phyloP scores from a whole-genome alignment of 2,329 filamentous ascomycete species.

The Cladophialophora yegresii region DNA sequence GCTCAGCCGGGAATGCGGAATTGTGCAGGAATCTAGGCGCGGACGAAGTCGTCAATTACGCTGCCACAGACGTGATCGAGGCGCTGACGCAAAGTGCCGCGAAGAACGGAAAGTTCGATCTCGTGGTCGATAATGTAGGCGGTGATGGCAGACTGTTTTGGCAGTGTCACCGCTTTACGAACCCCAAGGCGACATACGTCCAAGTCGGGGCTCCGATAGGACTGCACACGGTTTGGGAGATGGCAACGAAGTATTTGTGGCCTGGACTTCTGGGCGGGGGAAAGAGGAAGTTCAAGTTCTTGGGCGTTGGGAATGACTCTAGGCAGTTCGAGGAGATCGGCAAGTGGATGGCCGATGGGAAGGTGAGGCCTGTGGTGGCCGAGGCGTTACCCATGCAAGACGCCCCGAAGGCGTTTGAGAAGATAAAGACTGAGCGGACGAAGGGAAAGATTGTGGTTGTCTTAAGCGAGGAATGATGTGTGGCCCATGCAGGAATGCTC shows the following conservation, averaged over 20 bases:
- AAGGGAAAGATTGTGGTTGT: conserved; percentile 62
- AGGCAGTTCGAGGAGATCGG: conserved; percentile 55
- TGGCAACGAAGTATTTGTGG: conserved; percentile 46
- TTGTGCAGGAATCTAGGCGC: conserved; percentile 62
- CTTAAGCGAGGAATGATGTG: conserved; percentile 26
- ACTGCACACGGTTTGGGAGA: conserved; percentile 5
- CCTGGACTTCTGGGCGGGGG: conserved; percentile 57
- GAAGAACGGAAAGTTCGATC: conserved; percentile 47
- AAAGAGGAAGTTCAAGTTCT: conserved; percentile 42
- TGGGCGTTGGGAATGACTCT: conserved; percentile 43
- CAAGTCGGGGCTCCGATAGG: conserved; percentile 50
- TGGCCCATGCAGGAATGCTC: neutral
- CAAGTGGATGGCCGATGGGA: conserved; percentile 60
- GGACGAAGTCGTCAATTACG: conserved; percentile 65
- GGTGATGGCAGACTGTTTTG: conserved; percentile 55
- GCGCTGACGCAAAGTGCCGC: conserved; percentile 47
- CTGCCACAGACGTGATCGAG: conserved; percentile 51
- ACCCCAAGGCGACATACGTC: conserved; percentile 54
- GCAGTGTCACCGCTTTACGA: conserved; percentile 55
- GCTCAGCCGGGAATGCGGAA: conserved; percentile 60
- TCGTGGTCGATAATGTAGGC: conserved; percentile 62
- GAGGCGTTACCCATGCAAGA: conserved; percentile 57
- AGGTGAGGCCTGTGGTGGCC: conserved; percentile 60
- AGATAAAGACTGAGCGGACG: conserved; percentile 57
- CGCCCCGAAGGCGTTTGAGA: conserved; percentile 59